Evolutionary conservation across 768 basidiomycete genomes (phyloP), one percentile per base, ranked within the genome.

Genomic region (Mrakia gelida): DNA sequence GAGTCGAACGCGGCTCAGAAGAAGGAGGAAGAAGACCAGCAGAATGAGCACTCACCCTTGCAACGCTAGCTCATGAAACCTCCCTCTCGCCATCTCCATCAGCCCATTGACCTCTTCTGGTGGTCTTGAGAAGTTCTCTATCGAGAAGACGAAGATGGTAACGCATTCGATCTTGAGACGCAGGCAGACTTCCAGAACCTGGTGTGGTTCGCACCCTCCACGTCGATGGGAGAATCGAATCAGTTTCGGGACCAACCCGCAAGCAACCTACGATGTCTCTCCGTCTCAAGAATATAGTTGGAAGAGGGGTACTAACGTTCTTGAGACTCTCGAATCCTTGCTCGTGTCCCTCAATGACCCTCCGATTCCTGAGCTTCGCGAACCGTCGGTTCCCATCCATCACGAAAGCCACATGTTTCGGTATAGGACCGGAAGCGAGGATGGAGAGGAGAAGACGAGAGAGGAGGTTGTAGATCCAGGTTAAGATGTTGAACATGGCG

Each of bases 351-450:
- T 94, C 87, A 49, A 86, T 86, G 28, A 92, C 88, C n/a, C 87
- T 83, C 84, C 90, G 88, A 23, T 90, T 89, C 41, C 81, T 80
- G 26, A 73, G 79, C 2, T 84, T 87, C 1, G 97, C 95, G 82
- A 92, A 96, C 16, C 97, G 88, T 74, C 97, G 87, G 84, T 98
- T 98, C 5, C 97, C 97, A 82, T 99, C 97, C 94, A 99, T 95
- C 38, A 96, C 91, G 83, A 99, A 95, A 2, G 92, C 95, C 41
- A 98, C 88, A 86, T 99, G 97, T 62, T 86, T 84, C 0, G 97
- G 97, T 13, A 95, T 87, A 0, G 96, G 95, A 0, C 95, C 95
- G 2, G 91, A 87, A 0, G 91, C 86, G 65, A 99, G 88, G 28
- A 94, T 85, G 78, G 85, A 85, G 67, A 95, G 86, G 34, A 94